phyloP scores from a whole-genome alignment of 768 basidiomycete genomes.

The Megacollybia marginata region DNA sequence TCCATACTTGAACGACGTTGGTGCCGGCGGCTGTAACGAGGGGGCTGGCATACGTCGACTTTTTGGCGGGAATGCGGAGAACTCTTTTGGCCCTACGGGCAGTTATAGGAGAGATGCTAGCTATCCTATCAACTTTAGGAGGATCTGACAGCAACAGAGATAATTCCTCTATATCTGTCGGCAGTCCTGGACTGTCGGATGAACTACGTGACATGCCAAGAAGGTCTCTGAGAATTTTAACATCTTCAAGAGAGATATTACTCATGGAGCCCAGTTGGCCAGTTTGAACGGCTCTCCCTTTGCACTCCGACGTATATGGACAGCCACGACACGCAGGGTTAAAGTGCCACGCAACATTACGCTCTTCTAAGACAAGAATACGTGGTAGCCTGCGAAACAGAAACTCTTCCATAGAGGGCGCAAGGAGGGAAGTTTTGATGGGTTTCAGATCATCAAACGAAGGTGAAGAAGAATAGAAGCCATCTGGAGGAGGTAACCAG shows the following conservation, averaged over 20 bases:
- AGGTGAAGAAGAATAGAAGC: constrained; percentile 22
- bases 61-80: constrained; percentile 25
- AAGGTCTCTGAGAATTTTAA: constrained; percentile 28
- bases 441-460: constrained; percentile 31
- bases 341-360: constrained; percentile 37
- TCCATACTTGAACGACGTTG: constrained; percentile 24
- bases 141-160: constrained; percentile 25
- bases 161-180: constrained; percentile 44
- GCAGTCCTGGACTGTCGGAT: constrained; percentile 1
- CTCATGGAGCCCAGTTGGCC: constrained; percentile 37
- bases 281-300: constrained; percentile 22
- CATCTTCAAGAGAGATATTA: constrained; percentile 41
- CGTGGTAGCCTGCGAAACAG: constrained; percentile 36
- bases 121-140: constrained; percentile 20
- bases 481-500: constrained; percentile 38
- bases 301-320: constrained; percentile 30
- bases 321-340: constrained; percentile 42
- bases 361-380: constrained; percentile 24
- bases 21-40: constrained; percentile 31
- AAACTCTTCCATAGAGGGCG: constrained; percentile 32
- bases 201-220: constrained; percentile 19
- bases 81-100: constrained; percentile 32
- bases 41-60: constrained; percentile 20
- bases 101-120: constrained; percentile 24
- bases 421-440: constrained; percentile 29